Conservation (phyloP, 495 filamentous ascomycete species). For the Aspergillus panamensis region DNA sequence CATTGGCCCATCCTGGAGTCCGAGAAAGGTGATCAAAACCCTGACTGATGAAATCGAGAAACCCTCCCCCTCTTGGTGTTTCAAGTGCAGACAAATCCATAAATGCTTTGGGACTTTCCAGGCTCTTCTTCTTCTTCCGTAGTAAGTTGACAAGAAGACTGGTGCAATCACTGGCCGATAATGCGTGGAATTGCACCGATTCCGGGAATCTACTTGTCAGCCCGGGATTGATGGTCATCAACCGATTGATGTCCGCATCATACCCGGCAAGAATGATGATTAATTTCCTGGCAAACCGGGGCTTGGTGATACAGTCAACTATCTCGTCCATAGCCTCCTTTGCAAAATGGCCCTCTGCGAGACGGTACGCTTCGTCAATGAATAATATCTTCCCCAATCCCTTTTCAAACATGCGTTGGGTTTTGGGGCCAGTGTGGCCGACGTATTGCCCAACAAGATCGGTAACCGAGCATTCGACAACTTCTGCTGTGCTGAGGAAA, state of each 20-base stretch:
- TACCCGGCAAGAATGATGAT: slow-evolving; percentile 77
- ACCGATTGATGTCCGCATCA: slow-evolving; percentile 59
- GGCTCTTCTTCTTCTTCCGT: slow-evolving; percentile 18
- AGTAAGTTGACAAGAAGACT: slow-evolving; percentile 33
- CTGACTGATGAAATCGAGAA: slow-evolving; percentile 25
- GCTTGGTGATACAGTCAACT: slow-evolving; percentile 64
- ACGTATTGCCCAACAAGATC: slow-evolving; percentile 59
- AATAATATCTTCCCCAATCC: slow-evolving; percentile 58
- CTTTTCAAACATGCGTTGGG: slow-evolving; percentile 34
- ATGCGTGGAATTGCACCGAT: slow-evolving; percentile 38
- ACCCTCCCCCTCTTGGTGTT: background rate
- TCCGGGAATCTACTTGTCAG: slow-evolving; percentile 53
- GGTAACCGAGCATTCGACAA: slow-evolving; percentile 58
- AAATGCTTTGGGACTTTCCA: slow-evolving; percentile 17
- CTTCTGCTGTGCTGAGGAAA: slow-evolving; percentile 51
- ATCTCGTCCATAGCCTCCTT: slow-evolving; percentile 74
- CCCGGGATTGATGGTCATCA: slow-evolving; percentile 56
- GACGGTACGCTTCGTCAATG: slow-evolving; percentile 60
- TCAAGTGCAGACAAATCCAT: slow-evolving; percentile 43
- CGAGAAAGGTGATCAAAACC: slow-evolving; percentile 41
- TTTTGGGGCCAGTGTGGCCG: slow-evolving; percentile 49
- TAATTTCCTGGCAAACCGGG: slow-evolving; percentile 57
- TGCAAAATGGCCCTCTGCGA: slow-evolving; percentile 53
- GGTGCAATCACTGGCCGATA: slow-evolving; percentile 42
- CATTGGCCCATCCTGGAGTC: slow-evolving; percentile 63